Conservation (phyloP, 176 grass and related monocot species). For the Oryza officinalis region DNA sequence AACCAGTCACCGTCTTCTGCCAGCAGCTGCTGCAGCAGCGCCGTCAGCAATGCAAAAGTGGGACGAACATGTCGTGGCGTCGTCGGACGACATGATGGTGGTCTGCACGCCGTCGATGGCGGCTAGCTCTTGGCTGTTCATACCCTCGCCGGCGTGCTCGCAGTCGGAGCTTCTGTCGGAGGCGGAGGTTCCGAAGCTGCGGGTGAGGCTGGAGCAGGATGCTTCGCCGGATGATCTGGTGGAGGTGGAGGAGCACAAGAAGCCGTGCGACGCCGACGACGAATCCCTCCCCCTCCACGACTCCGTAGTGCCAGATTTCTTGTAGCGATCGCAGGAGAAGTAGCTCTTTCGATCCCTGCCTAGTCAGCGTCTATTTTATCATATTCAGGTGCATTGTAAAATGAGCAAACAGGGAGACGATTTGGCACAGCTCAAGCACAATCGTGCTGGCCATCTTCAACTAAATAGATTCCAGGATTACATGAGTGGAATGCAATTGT, state of each 20-base stretch:
- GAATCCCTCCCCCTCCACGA: background rate
- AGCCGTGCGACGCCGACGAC: background rate
- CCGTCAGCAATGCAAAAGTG: too few relatives aligned
- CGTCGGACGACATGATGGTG: background rate
- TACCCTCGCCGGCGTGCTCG: constrained; percentile 36
- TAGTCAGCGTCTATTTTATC: too few relatives aligned
- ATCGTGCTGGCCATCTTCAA: too few relatives aligned
- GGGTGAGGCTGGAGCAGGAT: too few relatives aligned
- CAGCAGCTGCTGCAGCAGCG: background rate
- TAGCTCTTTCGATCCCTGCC: too few relatives aligned
- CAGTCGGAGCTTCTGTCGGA: constrained; percentile 14
- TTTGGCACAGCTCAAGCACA: too few relatives aligned
- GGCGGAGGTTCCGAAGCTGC: background rate
- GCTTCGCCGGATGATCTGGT: background rate
- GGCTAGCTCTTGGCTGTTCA: background rate
- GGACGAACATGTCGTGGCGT: background rate
- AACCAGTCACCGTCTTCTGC: too few relatives aligned
- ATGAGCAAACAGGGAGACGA: too few relatives aligned
- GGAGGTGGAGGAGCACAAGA: background rate
- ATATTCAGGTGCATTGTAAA: too few relatives aligned
- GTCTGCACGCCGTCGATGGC: background rate
- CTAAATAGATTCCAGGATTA: too few relatives aligned
- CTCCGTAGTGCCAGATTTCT: background rate
- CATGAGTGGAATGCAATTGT: too few relatives aligned
- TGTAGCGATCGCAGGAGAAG: background rate